Base-by-base conservation (phyloP, 208 protist genomes). In the Leishmania tarentolae region DNA sequence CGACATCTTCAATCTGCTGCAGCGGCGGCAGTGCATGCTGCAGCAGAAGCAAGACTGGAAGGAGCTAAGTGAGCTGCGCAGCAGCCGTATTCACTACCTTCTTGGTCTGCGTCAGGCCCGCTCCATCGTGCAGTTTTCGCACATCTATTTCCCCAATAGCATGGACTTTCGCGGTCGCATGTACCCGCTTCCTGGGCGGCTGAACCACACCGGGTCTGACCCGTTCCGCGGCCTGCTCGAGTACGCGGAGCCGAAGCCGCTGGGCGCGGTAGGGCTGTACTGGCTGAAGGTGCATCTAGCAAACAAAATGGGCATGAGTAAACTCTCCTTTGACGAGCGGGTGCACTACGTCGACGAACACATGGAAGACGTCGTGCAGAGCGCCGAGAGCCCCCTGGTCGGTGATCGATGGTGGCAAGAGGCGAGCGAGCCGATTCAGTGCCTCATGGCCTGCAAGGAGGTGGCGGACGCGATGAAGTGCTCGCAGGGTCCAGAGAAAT, bases 231-330 rank as follows among this genome's bases (percentile, higher is more conserved):
- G 93, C 9, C 81, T 99, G 69, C 87, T 99, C 15, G 90, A 97
- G 76, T 99, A 99, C 87, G 93, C 94, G 28, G 92, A 99, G 70
- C 89, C 88, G 3, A 98, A 98, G 88, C 95, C 93, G 69, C 91
- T 99, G 11, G 99, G 99, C 13, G 83, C 86, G 37, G 77, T 90
- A 7, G 99, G 99, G 53, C 86, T 99, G 0, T 94, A 93, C 81
- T 99, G 99, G 99, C 92, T 99, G 9, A 99, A 99, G 90, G 95
- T 99, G 40, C 99, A 99, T 82, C 74, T 99, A 6, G 98, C 99
- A 3, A 99, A 99, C 86, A 93, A 99, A 47, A 99, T 95, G 82
- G 99, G 99, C 66, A 93, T 98, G 65, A 99, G 98, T 78, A 99
- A 99, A 89, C 82, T 99, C 17, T 92, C 93, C 42, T 99, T 99